Evolutionary conservation across 306 rosid species (phyloP).

Genomic region (Corylus heterophylla): DNA sequence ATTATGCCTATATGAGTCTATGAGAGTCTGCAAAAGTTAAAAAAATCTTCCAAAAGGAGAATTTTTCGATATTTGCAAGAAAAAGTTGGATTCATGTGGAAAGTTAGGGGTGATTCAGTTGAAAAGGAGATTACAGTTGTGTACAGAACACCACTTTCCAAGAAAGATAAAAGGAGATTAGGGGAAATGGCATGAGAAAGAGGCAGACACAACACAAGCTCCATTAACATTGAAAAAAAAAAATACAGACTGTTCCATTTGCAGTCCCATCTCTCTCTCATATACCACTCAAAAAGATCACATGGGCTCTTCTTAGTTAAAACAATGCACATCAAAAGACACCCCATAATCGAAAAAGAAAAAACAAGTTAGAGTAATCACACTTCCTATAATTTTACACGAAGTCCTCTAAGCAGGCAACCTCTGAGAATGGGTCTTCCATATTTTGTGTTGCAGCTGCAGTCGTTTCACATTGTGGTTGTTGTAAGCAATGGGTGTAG

Average conservation of each 20-base stretch:
- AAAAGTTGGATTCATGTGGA: conserved; percentile 30
- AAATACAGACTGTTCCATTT: conserved; percentile 28
- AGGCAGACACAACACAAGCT: conserved; percentile 7
- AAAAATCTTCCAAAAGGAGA: conserved; percentile 33
- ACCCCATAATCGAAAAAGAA: conserved; percentile 28
- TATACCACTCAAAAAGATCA: conserved; percentile 32
- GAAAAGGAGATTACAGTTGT: conserved; percentile 37
- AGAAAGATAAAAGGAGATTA: conserved; percentile 27
- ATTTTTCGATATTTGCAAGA: conserved; percentile 24
- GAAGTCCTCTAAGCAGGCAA: conserved; percentile 24
- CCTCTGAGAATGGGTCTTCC: conserved; percentile 45
- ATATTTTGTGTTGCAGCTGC: conserved; percentile 28
- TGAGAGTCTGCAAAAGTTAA: conserved; percentile 30
- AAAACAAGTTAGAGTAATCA: conserved; percentile 59
- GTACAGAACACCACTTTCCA: conserved; percentile 37
- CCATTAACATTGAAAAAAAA: conserved; percentile 7
- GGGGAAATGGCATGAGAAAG: background rate
- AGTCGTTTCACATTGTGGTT: conserved; percentile 33
- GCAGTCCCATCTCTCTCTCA: conserved; percentile 35
- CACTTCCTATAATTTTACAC: conserved; percentile 51
- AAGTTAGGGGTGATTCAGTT: conserved; percentile 29
- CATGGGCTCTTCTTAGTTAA: conserved; percentile 49
- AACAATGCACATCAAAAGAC: conserved; percentile 39
- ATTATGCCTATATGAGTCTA: background rate
- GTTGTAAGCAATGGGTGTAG: conserved; percentile 61